Evolutionary conservation across 2,329 filamentous ascomycete species (phyloP), one percentile per base, ranked within the genome.

Genomic region (Clarireedia hainanense): DNA sequence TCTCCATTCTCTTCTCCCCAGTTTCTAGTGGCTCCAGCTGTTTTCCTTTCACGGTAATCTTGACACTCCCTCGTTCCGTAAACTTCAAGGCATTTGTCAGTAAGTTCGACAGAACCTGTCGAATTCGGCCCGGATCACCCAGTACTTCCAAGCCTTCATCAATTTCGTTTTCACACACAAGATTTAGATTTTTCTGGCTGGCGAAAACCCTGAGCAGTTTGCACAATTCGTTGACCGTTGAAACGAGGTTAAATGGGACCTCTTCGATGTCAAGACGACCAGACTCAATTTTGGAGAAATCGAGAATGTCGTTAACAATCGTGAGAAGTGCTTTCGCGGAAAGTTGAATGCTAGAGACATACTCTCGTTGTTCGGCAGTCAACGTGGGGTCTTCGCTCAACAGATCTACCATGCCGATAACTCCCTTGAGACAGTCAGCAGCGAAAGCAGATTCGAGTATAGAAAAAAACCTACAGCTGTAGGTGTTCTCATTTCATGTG

Each of bases 41-140:
- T 6, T 56, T 52, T 5, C 40, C 23, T 69, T 71, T 7, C 76
- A 73, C 6, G 70, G 71, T 45, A 37, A 82, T 75, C 48, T 80
- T 80, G 4, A 84, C 78, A 9, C 73, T 79, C n/a, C 77, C 76
- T 7, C 84, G 80, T 36, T 83, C 84, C 0, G 88, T 92, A 65
- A 91, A 92, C 64, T 92, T 92, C 68, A 92, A 83, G 0, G 88
- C 86, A 64, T 91, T 91, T 3, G 86, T 88, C 7, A 89, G 80
- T 2, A 92, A 76, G 63, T 91, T 92, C 67, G 91, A 89, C 6
- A 91, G 74, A 1, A 91, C 85, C 68, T 92, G 88, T 56, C 88
- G 80, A 50, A 91, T 83, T 23, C 88, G 78, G 10, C 85, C 86
- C 0, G 88, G 85, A 67, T 92, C 88, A n/a, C 73, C 73, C 2